phyloP scores from a whole-genome alignment of 805 yeast species.

The Maudiozyma saulgeensis region DNA sequence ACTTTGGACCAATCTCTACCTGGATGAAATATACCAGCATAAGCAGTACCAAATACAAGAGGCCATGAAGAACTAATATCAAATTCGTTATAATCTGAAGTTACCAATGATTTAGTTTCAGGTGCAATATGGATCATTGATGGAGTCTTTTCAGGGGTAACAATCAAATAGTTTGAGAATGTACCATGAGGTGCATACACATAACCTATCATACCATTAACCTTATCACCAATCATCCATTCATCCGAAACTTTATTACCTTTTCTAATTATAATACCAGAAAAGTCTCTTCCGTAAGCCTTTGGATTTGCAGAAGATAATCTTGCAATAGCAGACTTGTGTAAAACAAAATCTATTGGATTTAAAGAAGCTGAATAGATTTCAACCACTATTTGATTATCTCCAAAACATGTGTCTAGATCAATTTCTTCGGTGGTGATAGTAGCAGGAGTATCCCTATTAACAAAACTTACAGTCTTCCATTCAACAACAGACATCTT shows the following conservation, averaged over 20 bases:
- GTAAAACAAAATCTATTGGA: conserved; percentile 21
- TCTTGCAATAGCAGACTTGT: conserved; percentile 9
- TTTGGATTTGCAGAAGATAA: conserved; percentile 9
- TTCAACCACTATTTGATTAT: conserved; percentile 21
- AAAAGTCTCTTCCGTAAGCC: conserved; percentile 21
- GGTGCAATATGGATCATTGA: conserved; percentile 21
- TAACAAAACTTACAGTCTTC: conserved; percentile 12
- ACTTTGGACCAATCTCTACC: conserved; percentile 30
- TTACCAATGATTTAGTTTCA: conserved; percentile 27
- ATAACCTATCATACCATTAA: not conserved
- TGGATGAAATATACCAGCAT: conserved; percentile 26
- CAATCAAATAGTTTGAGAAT: conserved; percentile 15
- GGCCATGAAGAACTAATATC: conserved; percentile 45
- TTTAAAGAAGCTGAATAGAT: conserved; percentile 26
- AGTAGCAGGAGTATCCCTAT: conserved; percentile 14
- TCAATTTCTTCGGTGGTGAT: conserved; percentile 15
- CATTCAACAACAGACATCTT: not conserved
- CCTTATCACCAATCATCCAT: not conserved
- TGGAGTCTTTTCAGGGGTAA: conserved; percentile 26
- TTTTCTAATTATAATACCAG: conserved; percentile 21
- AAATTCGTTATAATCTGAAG: conserved; percentile 21
- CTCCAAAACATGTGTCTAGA: conserved; percentile 16
- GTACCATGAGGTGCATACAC: conserved; percentile 21
- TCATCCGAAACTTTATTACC: conserved; percentile 11
- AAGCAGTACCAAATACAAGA: conserved; percentile 56